Base-by-base conservation (phyloP, 352 stramenopile genomes). In the Aphanomyces stellatus region DNA sequence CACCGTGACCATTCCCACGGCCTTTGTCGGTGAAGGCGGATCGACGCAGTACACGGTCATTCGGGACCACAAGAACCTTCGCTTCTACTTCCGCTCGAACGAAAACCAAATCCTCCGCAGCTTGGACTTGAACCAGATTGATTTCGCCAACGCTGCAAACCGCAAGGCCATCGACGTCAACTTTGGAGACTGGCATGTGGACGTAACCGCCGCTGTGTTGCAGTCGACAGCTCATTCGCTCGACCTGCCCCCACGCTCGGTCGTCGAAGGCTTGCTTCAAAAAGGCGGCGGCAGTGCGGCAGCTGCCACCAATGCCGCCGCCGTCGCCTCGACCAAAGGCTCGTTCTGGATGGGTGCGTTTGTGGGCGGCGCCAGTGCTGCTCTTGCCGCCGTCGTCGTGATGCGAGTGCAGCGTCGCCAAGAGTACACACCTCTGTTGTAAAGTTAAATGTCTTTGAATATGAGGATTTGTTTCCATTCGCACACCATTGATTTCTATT, bases 21-120 rank as follows among this genome's bases (percentile, higher is more conserved):
- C n/a, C 70, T 30, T 5, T 13, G n/a, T n/a, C n/a, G n/a, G n/a
- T n/a, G n/a, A n/a, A n/a, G n/a, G n/a, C n/a, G n/a, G n/a, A n/a
- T n/a, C n/a, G n/a, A 91, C 82, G 13, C 69, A 91, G 65, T 91
- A 78, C 78, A 85, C 74, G 2, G 71, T 91, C 53, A 74, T 89
- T 11, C 77, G 80, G 27, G 82, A 91, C 69, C 82, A 91, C 61
- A 69, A 53, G 28, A 69, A 73, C 22, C 67, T 71, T 4, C 85
- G 81, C 70, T 69, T 91, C 25, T 89, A 88, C 65, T 72, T 91
- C 41, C 79, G 77, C 42, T 87, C 79, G n/a, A 91, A 74, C 17
- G 69, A 79, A 17, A 91, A 91, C 66, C 80, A 87, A 48, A 66
- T 87, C 19, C 64, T 88, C 37, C 80, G 82, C 31, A 69, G 71